phyloP scores from a whole-genome alignment of 768 basidiomycete species.

The Termitomyces sp. region DNA sequence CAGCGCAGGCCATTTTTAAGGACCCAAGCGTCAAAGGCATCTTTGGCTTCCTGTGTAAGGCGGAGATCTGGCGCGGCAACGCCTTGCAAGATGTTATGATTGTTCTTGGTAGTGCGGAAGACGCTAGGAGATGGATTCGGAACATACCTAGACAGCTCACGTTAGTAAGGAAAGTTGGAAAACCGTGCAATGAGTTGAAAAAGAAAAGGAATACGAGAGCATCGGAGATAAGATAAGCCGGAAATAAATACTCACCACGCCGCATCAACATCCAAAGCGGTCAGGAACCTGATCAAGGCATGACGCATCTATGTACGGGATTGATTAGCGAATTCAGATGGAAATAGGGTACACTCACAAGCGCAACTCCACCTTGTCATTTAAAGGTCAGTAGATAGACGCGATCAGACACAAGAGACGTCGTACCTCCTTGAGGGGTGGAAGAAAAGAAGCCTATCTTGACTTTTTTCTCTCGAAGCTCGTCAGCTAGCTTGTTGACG shows the following conservation, averaged over 20 bases:
- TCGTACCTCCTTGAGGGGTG: slow-evolving; percentile 86
- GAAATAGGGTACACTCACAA: slow-evolving; percentile 46
- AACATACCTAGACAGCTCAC: slow-evolving; percentile 56
- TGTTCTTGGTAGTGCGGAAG: slow-evolving; percentile 93
- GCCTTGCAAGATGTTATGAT: slow-evolving; percentile 93
- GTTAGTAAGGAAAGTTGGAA: neutral
- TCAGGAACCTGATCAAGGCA: slow-evolving; percentile 83
- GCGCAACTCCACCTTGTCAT: slow-evolving; percentile 80
- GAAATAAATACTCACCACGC: slow-evolving; percentile 59
- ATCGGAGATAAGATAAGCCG: neutral
- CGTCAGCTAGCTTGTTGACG: slow-evolving; percentile 75
- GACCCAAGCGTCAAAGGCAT: slow-evolving; percentile 83
- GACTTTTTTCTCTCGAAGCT: slow-evolving; percentile 79
- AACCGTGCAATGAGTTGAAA: neutral
- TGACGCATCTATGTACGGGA: slow-evolving; percentile 72
- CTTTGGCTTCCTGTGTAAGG: slow-evolving; percentile 73
- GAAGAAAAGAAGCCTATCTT: slow-evolving; percentile 94
- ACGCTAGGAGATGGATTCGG: slow-evolving; percentile 85
- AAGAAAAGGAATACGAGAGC: neutral
- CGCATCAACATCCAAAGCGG: slow-evolving; percentile 71
- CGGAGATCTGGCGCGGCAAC: slow-evolving; percentile 77
- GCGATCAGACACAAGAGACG: slow-evolving; percentile 2
- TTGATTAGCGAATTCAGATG: slow-evolving; percentile 3
- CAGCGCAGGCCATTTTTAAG: slow-evolving; percentile 84
- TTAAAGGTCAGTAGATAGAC: slow-evolving; percentile 7